Percentiles rank a stretch among this genome's conserved stretches.
These are phyloP conservation scores for Hymenochaete sp. DNA, from an alignment of 1,284 basidiomycete species.

Conservation along the genomic window DNA sequence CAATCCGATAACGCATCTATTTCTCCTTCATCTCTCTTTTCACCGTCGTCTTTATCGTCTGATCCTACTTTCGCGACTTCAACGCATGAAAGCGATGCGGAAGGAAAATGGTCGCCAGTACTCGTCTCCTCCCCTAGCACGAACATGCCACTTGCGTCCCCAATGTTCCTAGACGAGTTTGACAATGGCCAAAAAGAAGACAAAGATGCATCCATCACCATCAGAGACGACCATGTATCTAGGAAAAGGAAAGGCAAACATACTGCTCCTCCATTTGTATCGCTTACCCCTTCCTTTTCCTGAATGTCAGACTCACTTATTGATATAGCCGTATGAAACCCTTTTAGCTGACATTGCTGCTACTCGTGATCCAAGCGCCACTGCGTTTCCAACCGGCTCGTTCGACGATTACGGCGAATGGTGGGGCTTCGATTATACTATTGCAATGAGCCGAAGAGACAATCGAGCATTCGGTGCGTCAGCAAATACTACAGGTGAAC, in stretches of 20 bases:
- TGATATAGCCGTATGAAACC: slow-evolving; percentile 19
- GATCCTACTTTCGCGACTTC: slow-evolving; percentile 2
- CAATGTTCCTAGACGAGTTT: not conserved
- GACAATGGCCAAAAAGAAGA: slow-evolving; percentile 2
- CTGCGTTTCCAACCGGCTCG: slow-evolving; percentile 15
- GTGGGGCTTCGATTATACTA: slow-evolving; percentile 37
- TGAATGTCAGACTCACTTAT: not conserved
- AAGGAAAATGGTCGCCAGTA: slow-evolving; percentile 12
- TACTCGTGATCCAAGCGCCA: not conserved
- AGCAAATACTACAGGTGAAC: slow-evolving; percentile 29
- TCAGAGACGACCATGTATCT: not conserved
- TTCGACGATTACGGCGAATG: slow-evolving; percentile 30
- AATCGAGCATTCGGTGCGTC: slow-evolving; percentile 28
- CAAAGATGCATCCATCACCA: slow-evolving; percentile 3
- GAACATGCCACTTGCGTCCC: not conserved
- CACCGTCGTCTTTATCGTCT: not conserved
- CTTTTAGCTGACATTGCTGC: slow-evolving; percentile 21
- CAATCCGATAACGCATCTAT: too few species aligned
- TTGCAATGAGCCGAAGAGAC: slow-evolving; percentile 35
- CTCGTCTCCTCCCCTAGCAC: slow-evolving; percentile 6
- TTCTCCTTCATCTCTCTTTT: slow-evolving; percentile 9
- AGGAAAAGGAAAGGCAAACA: slow-evolving; percentile 15
- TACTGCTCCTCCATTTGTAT: slow-evolving; percentile 11
- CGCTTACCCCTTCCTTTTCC: not conserved
- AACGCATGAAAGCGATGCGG: slow-evolving; percentile 3